A percentile compares a stretch with the other conserved stretches of the same genome.
These are phyloP conservation scores for Biscogniauxia mediterranea DNA, from an alignment of 2,329 filamentous ascomycete genomes.

Conservation along the genomic window DNA sequence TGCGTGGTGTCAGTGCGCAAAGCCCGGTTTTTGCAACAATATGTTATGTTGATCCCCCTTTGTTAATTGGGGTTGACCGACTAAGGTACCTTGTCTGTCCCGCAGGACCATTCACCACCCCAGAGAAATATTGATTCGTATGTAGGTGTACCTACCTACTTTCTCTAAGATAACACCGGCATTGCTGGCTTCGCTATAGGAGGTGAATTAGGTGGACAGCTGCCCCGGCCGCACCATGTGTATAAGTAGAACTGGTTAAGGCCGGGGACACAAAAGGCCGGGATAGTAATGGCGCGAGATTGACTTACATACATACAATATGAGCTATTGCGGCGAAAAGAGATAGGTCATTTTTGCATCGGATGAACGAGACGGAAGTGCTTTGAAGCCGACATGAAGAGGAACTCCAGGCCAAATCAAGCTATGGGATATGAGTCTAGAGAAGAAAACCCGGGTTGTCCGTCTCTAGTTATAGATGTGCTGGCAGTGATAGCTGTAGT, in stretches of 20 bases:
- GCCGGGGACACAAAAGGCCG: not conserved
- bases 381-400: not conserved
- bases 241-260: not conserved
- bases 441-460: not conserved
- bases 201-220: not conserved
- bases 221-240: not conserved
- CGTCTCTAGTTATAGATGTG: not conserved
- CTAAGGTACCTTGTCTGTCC: not conserved
- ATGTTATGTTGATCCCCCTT: not conserved
- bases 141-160: not conserved
- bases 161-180: not conserved
- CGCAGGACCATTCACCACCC: not conserved
- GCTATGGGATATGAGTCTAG: not conserved
- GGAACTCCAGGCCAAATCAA: not conserved
- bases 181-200: not conserved
- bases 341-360: not conserved
- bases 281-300: not conserved
- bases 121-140: not conserved
- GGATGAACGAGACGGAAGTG: not conserved
- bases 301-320: not conserved
- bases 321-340: not conserved
- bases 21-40: not conserved
- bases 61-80: not conserved
- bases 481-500: not conserved
- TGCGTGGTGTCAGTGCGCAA: not conserved